phyloP scores from a whole-genome alignment of 176 grass and related monocot genomes.

The Zizania latifolia region DNA sequence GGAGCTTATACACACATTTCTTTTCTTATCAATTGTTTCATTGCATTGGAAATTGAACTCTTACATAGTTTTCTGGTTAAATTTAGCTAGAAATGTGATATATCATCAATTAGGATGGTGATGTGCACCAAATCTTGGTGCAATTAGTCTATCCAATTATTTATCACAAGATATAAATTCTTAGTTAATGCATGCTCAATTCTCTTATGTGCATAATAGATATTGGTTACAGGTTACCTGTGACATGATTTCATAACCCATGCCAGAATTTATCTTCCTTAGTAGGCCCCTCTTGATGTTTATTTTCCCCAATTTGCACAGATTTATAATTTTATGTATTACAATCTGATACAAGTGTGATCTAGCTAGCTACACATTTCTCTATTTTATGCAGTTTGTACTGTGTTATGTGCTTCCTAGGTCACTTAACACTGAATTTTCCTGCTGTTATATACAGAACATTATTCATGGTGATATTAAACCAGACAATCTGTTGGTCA shows the following conservation, averaged over 20 bases:
- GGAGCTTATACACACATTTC: background rate
- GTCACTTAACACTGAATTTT: background rate
- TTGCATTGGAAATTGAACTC: background rate
- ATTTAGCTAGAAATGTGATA: slow-evolving; percentile 1
- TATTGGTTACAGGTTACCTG: background rate
- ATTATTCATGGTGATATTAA: slow-evolving; percentile 92
- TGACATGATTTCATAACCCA: background rate
- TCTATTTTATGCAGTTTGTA: slow-evolving; percentile 10
- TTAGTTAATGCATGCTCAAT: background rate
- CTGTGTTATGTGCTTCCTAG: background rate
- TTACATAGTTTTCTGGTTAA: background rate
- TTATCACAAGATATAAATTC: background rate
- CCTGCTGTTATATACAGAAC: slow-evolving; percentile 42
- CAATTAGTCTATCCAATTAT: background rate
- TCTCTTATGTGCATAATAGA: background rate
- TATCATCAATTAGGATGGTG: background rate
- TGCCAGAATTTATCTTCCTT: background rate
- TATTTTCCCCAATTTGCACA: background rate
- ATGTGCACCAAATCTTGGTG: background rate
- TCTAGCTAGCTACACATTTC: background rate
- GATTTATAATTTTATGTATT: background rate
- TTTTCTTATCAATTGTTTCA: background rate
- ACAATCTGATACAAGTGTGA: background rate
- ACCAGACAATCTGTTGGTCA: slow-evolving; percentile 88
- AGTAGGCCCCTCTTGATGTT: background rate